Base-by-base conservation (phyloP, 805 yeast genomes). In the Gaillardinia entomophila region DNA sequence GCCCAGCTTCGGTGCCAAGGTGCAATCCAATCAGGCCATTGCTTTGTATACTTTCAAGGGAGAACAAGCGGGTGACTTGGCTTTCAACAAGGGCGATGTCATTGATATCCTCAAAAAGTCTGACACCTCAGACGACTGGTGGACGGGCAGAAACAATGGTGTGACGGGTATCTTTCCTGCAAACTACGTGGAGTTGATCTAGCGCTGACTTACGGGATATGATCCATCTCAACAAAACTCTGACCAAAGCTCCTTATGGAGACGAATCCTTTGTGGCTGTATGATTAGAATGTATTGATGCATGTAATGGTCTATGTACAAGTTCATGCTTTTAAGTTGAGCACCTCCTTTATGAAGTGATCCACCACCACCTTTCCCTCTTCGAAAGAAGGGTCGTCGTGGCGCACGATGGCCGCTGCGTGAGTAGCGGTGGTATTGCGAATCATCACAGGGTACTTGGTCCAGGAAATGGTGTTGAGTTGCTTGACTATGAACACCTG, bases 91-190 rank as follows among this genome's bases (percentile, higher is more conserved):
- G 66, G 98, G 98, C 34, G 98, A 92, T 57, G 82, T 85, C 12
- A 85, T 92, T 45, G 81, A 86, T 27, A 83, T 92, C 43, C 64
- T 85, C 35, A 86, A 88, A 57, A 86, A 84, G 58, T 79, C 92
- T 7, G 89, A 83, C 6, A 82, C 96, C 11, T 76, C 79, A 31
- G 95, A 92, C 55, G 97, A 92, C 56, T 92, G 98, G 98, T 92
- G 98, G 98, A 87, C 96, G 0, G 98, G 98, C 17, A 78, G 83
- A 53, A 66, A 78, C 34, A 84, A 83, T 45, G 90, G 94, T 10
- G 62, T 62, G 40, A 86, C 85, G 48, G 98, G 98, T 27, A 89
- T 89, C 15, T 90, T 90, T 73, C 98, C 98, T 7, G 98, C 98
- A 2, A 90, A 90, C 56, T 90, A 90, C 53, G 97, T 90, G 27